phyloP scores from a whole-genome alignment of 2,329 filamentous ascomycete species.

The Sclerotinia borealis region DNA sequence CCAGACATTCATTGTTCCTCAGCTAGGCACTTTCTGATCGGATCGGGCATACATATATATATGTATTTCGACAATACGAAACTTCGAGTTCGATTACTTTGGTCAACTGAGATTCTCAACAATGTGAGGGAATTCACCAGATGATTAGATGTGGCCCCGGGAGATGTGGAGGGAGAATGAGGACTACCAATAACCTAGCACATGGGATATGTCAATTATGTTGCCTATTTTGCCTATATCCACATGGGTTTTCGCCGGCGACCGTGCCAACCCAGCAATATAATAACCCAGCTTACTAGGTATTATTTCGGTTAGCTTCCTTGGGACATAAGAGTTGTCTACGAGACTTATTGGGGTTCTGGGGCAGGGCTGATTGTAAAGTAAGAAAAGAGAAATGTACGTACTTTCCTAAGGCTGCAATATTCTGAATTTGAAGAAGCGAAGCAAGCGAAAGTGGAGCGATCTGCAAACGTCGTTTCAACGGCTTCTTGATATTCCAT shows the following conservation, averaged over 20 bases:
- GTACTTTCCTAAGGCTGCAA: too few relatives aligned
- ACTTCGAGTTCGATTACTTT: neutral
- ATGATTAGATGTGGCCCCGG: neutral
- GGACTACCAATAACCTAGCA: neutral
- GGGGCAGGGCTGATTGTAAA: too few relatives aligned
- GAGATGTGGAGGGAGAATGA: neutral
- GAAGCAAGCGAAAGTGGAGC: neutral
- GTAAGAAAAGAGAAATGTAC: too few relatives aligned
- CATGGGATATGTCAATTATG: neutral
- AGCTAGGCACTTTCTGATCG: neutral
- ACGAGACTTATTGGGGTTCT: too few relatives aligned
- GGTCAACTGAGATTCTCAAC: neutral
- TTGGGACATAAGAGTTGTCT: too few relatives aligned
- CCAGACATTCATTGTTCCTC: too few relatives aligned
- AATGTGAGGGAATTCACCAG: neutral
- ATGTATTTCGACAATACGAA: neutral
- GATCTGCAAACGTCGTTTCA: too few relatives aligned
- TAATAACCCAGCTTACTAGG: neutral
- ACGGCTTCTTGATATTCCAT: too few relatives aligned
- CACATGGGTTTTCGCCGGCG: neutral
- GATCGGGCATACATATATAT: too few relatives aligned
- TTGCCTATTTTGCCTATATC: too few relatives aligned
- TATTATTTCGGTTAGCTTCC: too few relatives aligned
- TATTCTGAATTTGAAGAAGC: neutral
- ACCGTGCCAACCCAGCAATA: conserved; percentile 2